A percentile compares a stretch with the other conserved stretches of the same genome.
Conservation (phyloP, 164 flowering plant genomes). For the Piper longum region DNA sequence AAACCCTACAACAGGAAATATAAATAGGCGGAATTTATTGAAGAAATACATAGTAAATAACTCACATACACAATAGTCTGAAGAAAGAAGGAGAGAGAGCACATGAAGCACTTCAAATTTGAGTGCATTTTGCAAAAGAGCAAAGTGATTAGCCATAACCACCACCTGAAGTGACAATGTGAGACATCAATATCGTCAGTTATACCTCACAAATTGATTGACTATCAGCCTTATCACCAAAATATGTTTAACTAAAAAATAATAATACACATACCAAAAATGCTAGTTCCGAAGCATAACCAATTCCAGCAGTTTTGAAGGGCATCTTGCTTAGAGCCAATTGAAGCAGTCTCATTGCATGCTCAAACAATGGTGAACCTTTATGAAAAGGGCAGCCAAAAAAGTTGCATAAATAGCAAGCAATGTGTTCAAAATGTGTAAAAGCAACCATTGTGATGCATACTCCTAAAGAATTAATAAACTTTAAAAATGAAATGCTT, state of each 20-base stretch:
- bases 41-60: constrained; percentile 4
- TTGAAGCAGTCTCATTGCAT: constrained; percentile 45
- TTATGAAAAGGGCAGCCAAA: constrained; percentile 5
- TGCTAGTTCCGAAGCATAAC: constrained; percentile 36
- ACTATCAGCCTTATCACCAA: neutral
- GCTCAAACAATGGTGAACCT: constrained; percentile 65
- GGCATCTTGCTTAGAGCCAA: constrained; percentile 41
- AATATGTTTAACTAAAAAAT: constrained; percentile 1
- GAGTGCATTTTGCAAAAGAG: constrained; percentile 54
- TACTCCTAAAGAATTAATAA: neutral
- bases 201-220: neutral
- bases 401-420: neutral
- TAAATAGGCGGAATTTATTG: neutral
- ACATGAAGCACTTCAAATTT: constrained; percentile 80
- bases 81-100: constrained; percentile 48
- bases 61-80: constrained; percentile 44
- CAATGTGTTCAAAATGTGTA: neutral
- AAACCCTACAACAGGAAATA: neutral
- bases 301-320: constrained; percentile 21
- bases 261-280: constrained; percentile 30
- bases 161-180: constrained; percentile 35
- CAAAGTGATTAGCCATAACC: constrained; percentile 54
- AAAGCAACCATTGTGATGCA: neutral
- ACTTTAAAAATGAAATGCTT: neutral
- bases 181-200: neutral